Evolutionary conservation across 169 alveolate genomes (phyloP), one percentile per base, ranked within the genome.

Genomic region (Cryptosporidium viatorum): DNA sequence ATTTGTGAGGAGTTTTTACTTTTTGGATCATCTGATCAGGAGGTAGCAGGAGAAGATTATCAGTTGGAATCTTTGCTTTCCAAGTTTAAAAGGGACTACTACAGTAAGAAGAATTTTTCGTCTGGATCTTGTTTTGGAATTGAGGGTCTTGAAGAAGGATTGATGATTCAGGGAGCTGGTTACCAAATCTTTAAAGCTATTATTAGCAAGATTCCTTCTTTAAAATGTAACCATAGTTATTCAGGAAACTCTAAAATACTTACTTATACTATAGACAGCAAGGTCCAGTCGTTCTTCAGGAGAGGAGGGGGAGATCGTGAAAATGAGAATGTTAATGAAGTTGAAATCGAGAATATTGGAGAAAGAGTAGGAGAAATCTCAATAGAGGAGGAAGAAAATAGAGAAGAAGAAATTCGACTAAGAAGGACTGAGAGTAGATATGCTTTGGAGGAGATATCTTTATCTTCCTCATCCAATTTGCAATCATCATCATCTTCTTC

Each of bases 261-360:
- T 43, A 39, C 69, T 23, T 39, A 39, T 70, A 91, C 62, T 9
- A 62, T 52, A 31, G 70, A 91, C 10, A 74, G 85, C 31, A 62
- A 45, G 37, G 18, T 80, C 69, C 73, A 85, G 35, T 51, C 59
- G 1, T 85, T 91, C 55, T 14, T 91, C 8, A 51, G 59, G 48
- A 62, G 48, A 41, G 48, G 12, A 41, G 48, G 16, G 1, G 3
- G 35, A 9, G 75, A 85, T 18, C 65, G 4, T 8, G 59, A 85
- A 29, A 58, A 84, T 18, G 55, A 50, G 37, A 91, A 67, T 12
- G n/a, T 35, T 5, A 37, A 58, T 10, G 41, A 70, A 84, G 26
- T 69, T 69, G 23, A 91, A 85, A 85, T 68, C 58, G 93, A 91
- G 58, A 35, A 92, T 62, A 41, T 91, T 10, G 43, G 23, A 8